Evolutionary conservation across 352 stramenopile genomes (phyloP).

Genomic region (Globisporangium sylvaticum): DNA sequence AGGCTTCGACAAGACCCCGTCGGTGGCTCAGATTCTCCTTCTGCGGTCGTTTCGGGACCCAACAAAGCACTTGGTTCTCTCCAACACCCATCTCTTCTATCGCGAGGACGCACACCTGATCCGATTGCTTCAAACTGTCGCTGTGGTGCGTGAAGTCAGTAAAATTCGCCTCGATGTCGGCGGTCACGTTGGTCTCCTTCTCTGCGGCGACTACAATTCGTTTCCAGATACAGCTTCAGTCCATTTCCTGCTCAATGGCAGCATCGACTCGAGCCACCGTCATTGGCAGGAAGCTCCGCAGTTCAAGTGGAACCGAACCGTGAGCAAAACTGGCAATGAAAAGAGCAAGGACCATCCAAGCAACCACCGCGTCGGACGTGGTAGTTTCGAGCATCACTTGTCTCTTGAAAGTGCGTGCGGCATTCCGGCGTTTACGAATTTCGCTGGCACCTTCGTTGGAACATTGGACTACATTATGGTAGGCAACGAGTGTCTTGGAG

Average conservation of each 20-base stretch:
- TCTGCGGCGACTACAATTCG: slow-evolving; percentile 70
- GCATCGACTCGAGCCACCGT: slow-evolving; percentile 38
- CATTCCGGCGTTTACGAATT: slow-evolving; percentile 72
- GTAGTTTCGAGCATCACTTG: slow-evolving; percentile 40
- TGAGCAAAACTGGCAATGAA: neutral
- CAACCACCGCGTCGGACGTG: slow-evolving; percentile 14
- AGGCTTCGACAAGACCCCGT: slow-evolving; percentile 49
- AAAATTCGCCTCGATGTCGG: slow-evolving; percentile 17
- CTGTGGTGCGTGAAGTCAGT: slow-evolving; percentile 37
- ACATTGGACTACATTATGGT: slow-evolving; percentile 77
- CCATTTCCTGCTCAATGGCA: slow-evolving; percentile 46
- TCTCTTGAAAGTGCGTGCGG: slow-evolving; percentile 51
- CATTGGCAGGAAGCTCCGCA: slow-evolving; percentile 48
- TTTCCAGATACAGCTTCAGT: slow-evolving; percentile 42
- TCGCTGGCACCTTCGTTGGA: slow-evolving; percentile 52
- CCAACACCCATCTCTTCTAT: slow-evolving; percentile 77
- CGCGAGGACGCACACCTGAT: slow-evolving; percentile 68
- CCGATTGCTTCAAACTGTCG: slow-evolving; percentile 51
- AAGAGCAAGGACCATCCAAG: slow-evolving; percentile 1
- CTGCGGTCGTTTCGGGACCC: slow-evolving; percentile 30
- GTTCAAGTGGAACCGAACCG: slow-evolving; percentile 42
- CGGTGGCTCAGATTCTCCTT: slow-evolving; percentile 55
- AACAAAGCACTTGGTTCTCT: slow-evolving; percentile 34
- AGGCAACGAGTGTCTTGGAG: slow-evolving; percentile 26
- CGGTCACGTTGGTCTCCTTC: slow-evolving; percentile 34